Evolutionary conservation across 2,329 filamentous ascomycete species (phyloP).

Genomic region (Colletotrichum simmondsii): DNA sequence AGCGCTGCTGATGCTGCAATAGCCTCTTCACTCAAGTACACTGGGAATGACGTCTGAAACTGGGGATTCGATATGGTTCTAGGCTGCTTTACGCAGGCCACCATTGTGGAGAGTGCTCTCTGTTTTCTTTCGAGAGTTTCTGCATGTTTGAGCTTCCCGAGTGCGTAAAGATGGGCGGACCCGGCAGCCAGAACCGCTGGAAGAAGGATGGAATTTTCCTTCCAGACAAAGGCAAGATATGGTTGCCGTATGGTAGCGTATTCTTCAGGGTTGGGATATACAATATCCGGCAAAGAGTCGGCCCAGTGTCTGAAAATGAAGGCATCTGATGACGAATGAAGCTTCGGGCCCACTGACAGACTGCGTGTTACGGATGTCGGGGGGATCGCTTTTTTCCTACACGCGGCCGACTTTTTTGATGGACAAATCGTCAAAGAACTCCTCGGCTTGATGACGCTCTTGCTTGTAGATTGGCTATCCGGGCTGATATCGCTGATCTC

Average conservation of each 20-base stretch:
- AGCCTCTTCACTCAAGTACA: slow-evolving; percentile 10
- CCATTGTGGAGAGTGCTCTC: slow-evolving; percentile 8
- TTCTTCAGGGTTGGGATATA: slow-evolving; percentile 20
- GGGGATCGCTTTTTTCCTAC: not conserved
- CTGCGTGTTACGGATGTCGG: not conserved
- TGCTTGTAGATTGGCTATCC: not conserved
- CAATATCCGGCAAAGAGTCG: slow-evolving; percentile 6
- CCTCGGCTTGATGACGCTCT: slow-evolving; percentile 1
- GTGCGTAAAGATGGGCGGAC: slow-evolving; percentile 10
- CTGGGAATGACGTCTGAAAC: not conserved
- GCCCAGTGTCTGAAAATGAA: slow-evolving; percentile 29
- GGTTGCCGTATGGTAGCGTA: slow-evolving; percentile 12
- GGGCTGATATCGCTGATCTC: slow-evolving; percentile 2
- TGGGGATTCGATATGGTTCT: not conserved
- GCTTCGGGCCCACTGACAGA: not conserved
- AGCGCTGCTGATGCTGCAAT: slow-evolving; percentile 22
- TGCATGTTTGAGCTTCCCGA: not conserved
- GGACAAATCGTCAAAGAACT: not conserved
- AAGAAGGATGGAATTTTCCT: slow-evolving; percentile 7
- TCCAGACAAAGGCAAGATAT: slow-evolving; percentile 19
- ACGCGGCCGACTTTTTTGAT: not conserved
- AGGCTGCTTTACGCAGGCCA: slow-evolving; percentile 4
- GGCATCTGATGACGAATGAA: slow-evolving; percentile 8
- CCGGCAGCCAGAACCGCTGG: slow-evolving; percentile 11
- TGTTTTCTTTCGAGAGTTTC: slow-evolving; percentile 27